phyloP scores from a whole-genome alignment of 768 basidiomycete genomes.

The Leucocoprinus sp. region DNA sequence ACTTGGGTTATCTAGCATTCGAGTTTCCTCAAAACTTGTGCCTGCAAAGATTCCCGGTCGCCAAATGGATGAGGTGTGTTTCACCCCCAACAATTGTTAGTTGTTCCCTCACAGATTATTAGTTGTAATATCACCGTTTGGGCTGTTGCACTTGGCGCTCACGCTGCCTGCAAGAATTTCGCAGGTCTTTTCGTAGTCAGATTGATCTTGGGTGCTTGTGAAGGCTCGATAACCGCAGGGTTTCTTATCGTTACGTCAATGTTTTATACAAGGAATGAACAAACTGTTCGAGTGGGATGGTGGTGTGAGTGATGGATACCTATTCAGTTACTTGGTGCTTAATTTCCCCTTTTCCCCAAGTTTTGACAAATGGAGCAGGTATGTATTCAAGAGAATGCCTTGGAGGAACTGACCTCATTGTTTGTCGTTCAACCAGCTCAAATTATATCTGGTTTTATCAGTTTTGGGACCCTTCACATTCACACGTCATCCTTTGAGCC shows the following conservation, averaged over 20 bases:
- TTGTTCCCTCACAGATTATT: neutral
- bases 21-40: constrained; percentile 71
- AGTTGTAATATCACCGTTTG: constrained; percentile 64
- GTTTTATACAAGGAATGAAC: constrained; percentile 71
- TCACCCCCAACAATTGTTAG: neutral
- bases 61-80: constrained; percentile 70
- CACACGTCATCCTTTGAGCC: constrained; percentile 48
- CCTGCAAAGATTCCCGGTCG: constrained; percentile 66
- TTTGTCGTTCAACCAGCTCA: constrained; percentile 36
- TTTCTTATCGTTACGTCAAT: constrained; percentile 72
- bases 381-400: constrained; percentile 5
- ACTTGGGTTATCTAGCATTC: constrained; percentile 60
- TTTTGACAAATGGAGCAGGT: constrained; percentile 73
- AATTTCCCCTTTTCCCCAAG: constrained; percentile 30
- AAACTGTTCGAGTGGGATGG: constrained; percentile 62
- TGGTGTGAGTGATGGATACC: constrained; percentile 48
- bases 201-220: constrained; percentile 63
- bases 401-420: neutral
- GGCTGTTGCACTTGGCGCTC: constrained; percentile 49
- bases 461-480: constrained; percentile 61
- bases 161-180: constrained; percentile 69
- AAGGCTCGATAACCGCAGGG: constrained; percentile 64
- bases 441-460: constrained; percentile 61
- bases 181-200: constrained; percentile 55
- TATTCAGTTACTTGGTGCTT: neutral